phyloP scores from a whole-genome alignment of 495 filamentous ascomycete species.

The Cudoniella acicularis region DNA sequence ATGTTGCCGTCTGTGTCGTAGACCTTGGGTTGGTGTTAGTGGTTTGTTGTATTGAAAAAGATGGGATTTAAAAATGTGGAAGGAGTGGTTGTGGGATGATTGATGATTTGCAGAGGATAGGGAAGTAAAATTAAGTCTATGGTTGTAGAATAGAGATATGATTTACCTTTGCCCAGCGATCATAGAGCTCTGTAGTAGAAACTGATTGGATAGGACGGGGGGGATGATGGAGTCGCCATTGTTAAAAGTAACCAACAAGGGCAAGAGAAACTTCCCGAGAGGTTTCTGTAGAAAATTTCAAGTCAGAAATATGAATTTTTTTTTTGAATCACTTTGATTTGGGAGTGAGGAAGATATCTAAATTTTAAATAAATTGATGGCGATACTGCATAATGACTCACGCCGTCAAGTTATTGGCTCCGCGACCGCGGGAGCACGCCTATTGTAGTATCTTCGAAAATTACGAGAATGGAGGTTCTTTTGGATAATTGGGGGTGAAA shows the following conservation, averaged over 20 bases:
- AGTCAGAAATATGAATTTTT: neutral
- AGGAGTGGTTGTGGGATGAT: neutral
- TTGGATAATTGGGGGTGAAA: too few species aligned
- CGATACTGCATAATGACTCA: too few species aligned
- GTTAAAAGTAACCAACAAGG: too few species aligned
- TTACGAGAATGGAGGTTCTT: too few species aligned
- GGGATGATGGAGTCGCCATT: constrained; percentile 15
- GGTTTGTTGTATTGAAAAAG: neutral
- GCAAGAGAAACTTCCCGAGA: neutral
- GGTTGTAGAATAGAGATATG: too few species aligned
- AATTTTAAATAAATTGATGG: too few species aligned
- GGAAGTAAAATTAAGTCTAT: too few species aligned
- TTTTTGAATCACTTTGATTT: too few species aligned
- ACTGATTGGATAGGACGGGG: constrained; percentile 30
- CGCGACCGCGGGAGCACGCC: too few species aligned
- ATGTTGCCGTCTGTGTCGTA: constrained; percentile 76
- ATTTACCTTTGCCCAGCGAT: constrained; percentile 38
- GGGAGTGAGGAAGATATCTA: too few species aligned
- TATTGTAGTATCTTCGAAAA: too few species aligned
- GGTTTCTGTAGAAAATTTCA: neutral
- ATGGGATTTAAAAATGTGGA: neutral
- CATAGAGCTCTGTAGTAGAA: constrained; percentile 38
- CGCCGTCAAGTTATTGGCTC: too few species aligned
- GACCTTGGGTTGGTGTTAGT: constrained; percentile 30
- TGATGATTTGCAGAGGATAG: neutral